phyloP scores from a whole-genome alignment of 257 asterid species.

The Ophiorrhiza pumila region DNA sequence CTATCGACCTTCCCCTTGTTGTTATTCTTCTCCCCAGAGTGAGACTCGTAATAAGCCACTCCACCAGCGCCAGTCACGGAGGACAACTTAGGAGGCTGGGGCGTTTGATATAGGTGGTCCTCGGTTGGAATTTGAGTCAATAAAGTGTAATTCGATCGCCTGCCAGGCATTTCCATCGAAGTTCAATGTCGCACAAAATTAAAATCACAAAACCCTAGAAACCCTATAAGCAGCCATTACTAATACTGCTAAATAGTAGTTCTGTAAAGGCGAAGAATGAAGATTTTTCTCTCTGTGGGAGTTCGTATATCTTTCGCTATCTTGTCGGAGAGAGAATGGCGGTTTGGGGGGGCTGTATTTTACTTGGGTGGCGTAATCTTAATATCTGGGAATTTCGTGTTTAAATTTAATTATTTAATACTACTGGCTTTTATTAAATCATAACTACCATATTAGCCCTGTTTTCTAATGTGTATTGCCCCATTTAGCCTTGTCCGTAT shows the following conservation, averaged over 20 bases:
- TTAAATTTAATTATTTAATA: background rate
- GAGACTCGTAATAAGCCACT: slow-evolving; percentile 46
- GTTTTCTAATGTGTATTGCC: background rate
- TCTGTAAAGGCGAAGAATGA: background rate
- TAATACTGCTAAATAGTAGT: slow-evolving; percentile 10
- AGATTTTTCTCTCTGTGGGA: slow-evolving; percentile 14
- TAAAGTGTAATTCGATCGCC: slow-evolving; percentile 70
- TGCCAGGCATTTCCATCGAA: slow-evolving; percentile 74
- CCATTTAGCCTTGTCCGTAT: no score
- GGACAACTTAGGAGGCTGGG: slow-evolving; percentile 42
- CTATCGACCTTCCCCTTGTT: slow-evolving; percentile 40
- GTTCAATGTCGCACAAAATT: background rate
- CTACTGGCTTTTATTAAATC: background rate
- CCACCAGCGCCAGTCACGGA: slow-evolving; percentile 30
- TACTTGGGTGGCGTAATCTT: slow-evolving; percentile 29
- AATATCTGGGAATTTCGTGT: slow-evolving; percentile 13
- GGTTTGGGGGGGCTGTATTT: slow-evolving; percentile 17
- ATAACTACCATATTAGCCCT: background rate
- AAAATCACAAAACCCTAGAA: slow-evolving; percentile 33
- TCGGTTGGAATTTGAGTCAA: slow-evolving; percentile 65
- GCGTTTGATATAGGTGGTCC: slow-evolving; percentile 42
- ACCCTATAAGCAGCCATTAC: slow-evolving; percentile 36
- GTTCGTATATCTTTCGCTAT: slow-evolving; percentile 26
- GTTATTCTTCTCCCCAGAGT: slow-evolving; percentile 51
- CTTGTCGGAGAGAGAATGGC: slow-evolving; percentile 20